Evolutionary conservation across 768 basidiomycete species (phyloP).

Genomic region (Saitozyma podzolica): DNA sequence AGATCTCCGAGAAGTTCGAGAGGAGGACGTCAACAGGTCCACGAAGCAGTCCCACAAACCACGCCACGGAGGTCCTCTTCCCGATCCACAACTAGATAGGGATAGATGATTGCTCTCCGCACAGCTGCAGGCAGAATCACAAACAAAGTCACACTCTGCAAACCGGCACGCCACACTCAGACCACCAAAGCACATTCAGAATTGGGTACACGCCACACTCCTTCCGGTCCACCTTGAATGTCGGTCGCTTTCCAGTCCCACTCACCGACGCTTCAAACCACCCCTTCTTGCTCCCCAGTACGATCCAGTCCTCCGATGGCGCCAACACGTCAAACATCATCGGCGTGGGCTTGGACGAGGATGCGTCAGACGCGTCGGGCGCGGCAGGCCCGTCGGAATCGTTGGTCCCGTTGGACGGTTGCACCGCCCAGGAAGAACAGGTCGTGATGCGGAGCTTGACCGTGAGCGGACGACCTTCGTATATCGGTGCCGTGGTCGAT

Average conservation of each 20-base stretch:
- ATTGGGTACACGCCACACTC: no score
- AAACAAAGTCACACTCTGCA: no score
- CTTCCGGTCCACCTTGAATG: neutral
- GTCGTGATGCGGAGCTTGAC: conserved; percentile 68
- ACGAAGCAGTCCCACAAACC: no score
- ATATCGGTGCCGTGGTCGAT: conserved; percentile 54
- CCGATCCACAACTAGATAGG: no score
- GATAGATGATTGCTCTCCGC: no score
- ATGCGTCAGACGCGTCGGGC: no score
- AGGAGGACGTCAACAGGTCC: no score
- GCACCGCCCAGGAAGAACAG: conserved; percentile 73
- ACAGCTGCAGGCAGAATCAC: no score
- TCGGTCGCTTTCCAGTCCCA: neutral
- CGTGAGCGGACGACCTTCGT: conserved; percentile 84
- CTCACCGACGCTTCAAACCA: conserved; percentile 73
- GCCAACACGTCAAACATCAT: conserved; percentile 75
- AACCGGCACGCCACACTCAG: no score
- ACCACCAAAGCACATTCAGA: no score
- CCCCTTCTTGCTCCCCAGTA: conserved; percentile 83
- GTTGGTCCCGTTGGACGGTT: conserved; percentile 12
- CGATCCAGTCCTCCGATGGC: conserved; percentile 79
- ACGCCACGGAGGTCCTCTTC: no score
- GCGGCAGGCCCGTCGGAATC: conserved; percentile 31
- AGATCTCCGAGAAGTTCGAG: no score
- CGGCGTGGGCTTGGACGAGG: conserved; percentile 36